These are phyloP conservation scores for Paraphoma chrysanthemicola DNA, from an alignment of 2,329 filamentous ascomycete genomes.

Conservation along the genomic window DNA sequence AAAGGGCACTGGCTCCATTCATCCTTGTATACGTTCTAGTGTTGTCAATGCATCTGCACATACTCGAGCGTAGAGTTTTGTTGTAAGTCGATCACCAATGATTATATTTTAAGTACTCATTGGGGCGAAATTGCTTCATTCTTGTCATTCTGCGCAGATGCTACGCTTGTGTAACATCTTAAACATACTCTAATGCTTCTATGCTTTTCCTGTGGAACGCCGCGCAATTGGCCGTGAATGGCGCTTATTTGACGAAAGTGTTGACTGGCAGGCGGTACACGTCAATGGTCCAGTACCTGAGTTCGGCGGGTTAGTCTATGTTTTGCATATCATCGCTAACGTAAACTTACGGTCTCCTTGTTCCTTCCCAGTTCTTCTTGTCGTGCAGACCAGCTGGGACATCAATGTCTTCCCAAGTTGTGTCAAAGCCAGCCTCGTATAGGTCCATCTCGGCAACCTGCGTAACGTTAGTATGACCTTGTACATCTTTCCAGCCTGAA, in stretches of 20 bases:
- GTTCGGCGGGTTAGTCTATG: no score
- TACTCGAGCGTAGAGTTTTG: no score
- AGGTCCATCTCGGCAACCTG: slow-evolving; percentile 47
- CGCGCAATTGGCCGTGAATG: not conserved
- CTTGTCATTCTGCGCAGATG: not conserved
- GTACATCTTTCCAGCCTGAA: not conserved
- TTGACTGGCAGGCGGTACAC: slow-evolving; percentile 45
- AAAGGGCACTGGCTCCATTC: no score
- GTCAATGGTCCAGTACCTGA: slow-evolving; percentile 41
- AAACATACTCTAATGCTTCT: not conserved
- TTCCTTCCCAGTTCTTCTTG: slow-evolving; percentile 45
- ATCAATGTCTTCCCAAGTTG: slow-evolving; percentile 44
- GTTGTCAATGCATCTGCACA: no score
- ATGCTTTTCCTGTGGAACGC: not conserved
- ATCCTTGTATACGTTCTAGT: no score
- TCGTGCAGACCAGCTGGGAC: slow-evolving; percentile 42
- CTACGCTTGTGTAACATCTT: not conserved
- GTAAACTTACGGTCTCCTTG: slow-evolving; percentile 46
- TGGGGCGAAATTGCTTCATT: no score
- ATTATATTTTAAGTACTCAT: no score
- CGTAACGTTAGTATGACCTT: slow-evolving; percentile 5
- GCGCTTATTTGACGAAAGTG: slow-evolving; percentile 41
- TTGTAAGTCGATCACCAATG: no score
- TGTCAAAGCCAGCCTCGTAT: slow-evolving; percentile 46
- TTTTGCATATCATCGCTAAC: slow-evolving; percentile 2